Base-by-base conservation (phyloP, 2,329 filamentous ascomycete species). In the Epichloe coenophiala region DNA sequence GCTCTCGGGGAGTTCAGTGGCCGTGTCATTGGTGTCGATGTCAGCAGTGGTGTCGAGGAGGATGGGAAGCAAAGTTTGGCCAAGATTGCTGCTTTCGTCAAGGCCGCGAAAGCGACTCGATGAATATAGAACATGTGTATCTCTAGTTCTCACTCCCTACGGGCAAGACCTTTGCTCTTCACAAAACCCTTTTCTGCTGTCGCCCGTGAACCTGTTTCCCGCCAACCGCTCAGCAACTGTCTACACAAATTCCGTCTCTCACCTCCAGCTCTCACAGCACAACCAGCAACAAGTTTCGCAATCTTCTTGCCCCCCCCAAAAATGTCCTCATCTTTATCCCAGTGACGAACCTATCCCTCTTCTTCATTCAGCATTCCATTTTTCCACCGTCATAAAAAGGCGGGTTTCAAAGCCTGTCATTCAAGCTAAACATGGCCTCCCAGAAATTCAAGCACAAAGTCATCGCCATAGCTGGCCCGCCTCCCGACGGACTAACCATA, bases 11-110 rank as follows among this genome's bases (percentile, higher is more conserved):
- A 76, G 6, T 64, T 79, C 9, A 72, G 73, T 27, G 72, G 72
- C 9, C 79, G 83, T 53, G 78, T 96, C 12, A 71, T 89, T 36
- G 90, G 84, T 2, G 86, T 98, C 3, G 93, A 98, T 71, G 88
- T 95, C 19, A 95, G 89, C 66, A 95, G 88, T 61, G 94, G 94
- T 0, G 89, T 98, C 2, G 93, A 97, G 68, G 82, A 81, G 37
- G 78, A 84, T 58, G 91, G 89, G 2, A 73, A 80, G 62, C 93
- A 98, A 68, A 86, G 83, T 65, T 60, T 91, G 51, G 78, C 80
- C 17, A 94, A 85, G 71, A 97, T 98, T 58, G 72, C 74, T 55
- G 79, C 77, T 4, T 98, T 98, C 67, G 74, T 97, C 40, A 77
- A 79, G 62, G 80, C 81, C 37, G 87, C 83, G 0, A 93, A 93